Base-by-base conservation (phyloP, 805 yeast genomes). In the Komagataella phaffii region DNA sequence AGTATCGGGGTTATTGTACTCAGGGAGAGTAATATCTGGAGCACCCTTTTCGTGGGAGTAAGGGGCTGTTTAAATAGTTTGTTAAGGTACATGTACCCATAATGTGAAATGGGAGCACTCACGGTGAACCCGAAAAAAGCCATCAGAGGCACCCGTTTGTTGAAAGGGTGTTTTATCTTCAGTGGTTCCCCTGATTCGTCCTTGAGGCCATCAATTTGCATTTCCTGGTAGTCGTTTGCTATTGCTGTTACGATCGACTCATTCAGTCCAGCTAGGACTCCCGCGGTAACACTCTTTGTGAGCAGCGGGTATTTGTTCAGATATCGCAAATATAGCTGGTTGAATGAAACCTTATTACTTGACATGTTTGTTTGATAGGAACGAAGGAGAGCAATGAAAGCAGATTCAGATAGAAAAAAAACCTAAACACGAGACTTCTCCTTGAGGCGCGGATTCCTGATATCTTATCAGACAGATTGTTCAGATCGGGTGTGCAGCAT, bases 241-340 rank as follows among this genome's bases (percentile, higher is more conserved):
- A 76, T 57, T 0, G 65, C 53, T 2, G 80, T 69, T 0, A 87
- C 83, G 14, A 81, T 69, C 44, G 74, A 64, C 59, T 82, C 88
- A 56, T 80, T 81, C 47, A 81, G 64, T 0, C 77, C 70, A 7
- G 76, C 75, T n/a, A 81, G 65, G 0, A 74, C 59, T 0, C 78
- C 83, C 1, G 81, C 73, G 0, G 87, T 81, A 17, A 75, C 55
- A 1, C 81, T 69, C 59, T 82, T 82, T 49, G 86, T 81, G 48
- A 77, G 61, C 10, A 82, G 62, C 0, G 88, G 88, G 54, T 78
- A 68, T 52, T 65, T 69, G 6, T 63, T 58, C 45, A 81, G 61
- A 40, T 66, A 64, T 2, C 57, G 51, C 23, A 76, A 62, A 55
- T 80, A 44, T 17, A 44, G 10, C 14, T 17, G 23, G 46, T 44